phyloP scores from a whole-genome alignment of 2,329 filamentous ascomycete genomes.

The Trematosphaeria pertusa region DNA sequence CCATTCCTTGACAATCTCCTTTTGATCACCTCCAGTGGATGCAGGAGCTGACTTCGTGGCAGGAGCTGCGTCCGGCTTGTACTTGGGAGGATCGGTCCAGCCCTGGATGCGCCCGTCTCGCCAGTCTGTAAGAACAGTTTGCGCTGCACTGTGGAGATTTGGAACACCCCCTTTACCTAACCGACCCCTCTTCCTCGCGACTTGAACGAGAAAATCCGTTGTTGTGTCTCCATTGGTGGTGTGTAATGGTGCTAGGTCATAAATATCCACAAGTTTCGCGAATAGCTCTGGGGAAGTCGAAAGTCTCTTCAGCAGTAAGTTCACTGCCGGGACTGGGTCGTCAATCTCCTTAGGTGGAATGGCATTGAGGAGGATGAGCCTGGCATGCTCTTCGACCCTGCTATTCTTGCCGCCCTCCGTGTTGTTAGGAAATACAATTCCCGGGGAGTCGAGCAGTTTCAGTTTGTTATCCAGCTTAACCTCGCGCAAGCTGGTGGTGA shows the following conservation, averaged over 20 bases:
- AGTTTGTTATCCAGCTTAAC: constrained; percentile 96
- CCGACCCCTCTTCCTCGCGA: constrained; percentile 89
- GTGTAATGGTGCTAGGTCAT: constrained; percentile 82
- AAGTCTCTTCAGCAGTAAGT: constrained; percentile 81
- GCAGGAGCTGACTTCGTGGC: constrained; percentile 47
- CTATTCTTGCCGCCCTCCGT: constrained; percentile 54
- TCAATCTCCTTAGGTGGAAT: constrained; percentile 93
- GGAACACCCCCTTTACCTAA: constrained; percentile 89
- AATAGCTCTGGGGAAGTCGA: constrained; percentile 76
- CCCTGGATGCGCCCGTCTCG: constrained; percentile 93
- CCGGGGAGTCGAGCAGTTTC: constrained; percentile 90
- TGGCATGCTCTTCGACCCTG: constrained; percentile 76
- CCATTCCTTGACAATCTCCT: constrained; percentile 91
- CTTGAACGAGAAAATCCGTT: constrained; percentile 92
- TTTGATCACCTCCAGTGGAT: constrained; percentile 64
- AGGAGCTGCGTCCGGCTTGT: constrained; percentile 61
- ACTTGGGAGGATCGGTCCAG: constrained; percentile 79
- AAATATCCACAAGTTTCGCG: constrained; percentile 80
- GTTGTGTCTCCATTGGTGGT: constrained; percentile 73
- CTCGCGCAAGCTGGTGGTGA: constrained; percentile 85
- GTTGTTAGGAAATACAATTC: constrained; percentile 86
- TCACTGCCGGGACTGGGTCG: constrained; percentile 87
- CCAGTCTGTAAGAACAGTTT: constrained; percentile 96
- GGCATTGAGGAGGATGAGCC: constrained; percentile 87
- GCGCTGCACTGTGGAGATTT: constrained; percentile 85